Conservation (phyloP, 352 stramenopile genomes). For the Globisporangium cystogenes region DNA sequence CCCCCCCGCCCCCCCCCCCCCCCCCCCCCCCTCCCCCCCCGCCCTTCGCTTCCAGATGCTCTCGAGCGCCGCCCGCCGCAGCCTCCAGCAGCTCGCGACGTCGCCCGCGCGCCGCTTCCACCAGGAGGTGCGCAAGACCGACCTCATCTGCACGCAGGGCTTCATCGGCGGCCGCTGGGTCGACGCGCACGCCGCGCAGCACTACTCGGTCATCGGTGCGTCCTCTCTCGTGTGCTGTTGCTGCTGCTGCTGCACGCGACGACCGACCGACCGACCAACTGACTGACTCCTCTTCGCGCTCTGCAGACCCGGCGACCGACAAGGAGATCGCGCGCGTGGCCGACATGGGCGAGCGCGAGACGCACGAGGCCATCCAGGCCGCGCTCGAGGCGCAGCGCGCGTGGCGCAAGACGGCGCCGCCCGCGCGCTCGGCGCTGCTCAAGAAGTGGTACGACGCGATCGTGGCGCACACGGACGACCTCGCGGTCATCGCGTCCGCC, state of each 20-base stretch:
- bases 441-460: slow-evolving; percentile 84
- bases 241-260: too few species aligned
- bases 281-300: neutral
- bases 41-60: too few species aligned
- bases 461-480: slow-evolving; percentile 59
- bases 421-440: slow-evolving; percentile 59
- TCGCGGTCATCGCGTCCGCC: slow-evolving; percentile 92
- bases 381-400: slow-evolving; percentile 55
- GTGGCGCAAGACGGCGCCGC: slow-evolving; percentile 69
- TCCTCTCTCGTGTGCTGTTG: too few species aligned
- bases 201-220: slow-evolving; percentile 58
- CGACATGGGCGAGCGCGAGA: slow-evolving; percentile 64
- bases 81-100: slow-evolving; percentile 3
- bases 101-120: slow-evolving; percentile 25
- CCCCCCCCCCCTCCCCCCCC: too few species aligned
- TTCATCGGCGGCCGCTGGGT: slow-evolving; percentile 81
- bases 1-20: too few species aligned
- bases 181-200: slow-evolving; percentile 42
- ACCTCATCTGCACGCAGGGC: slow-evolving; percentile 66
- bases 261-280: too few species aligned
- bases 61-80: slow-evolving; percentile 4
- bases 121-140: slow-evolving; percentile 47
- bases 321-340: slow-evolving; percentile 64
- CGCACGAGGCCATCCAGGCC: slow-evolving; percentile 61
- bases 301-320: slow-evolving; percentile 74